Percentiles rank a stretch among this genome's conserved stretches.
Conservation (phyloP, 108 stramenopile species). For the Discostella stelligeroides region DNA sequence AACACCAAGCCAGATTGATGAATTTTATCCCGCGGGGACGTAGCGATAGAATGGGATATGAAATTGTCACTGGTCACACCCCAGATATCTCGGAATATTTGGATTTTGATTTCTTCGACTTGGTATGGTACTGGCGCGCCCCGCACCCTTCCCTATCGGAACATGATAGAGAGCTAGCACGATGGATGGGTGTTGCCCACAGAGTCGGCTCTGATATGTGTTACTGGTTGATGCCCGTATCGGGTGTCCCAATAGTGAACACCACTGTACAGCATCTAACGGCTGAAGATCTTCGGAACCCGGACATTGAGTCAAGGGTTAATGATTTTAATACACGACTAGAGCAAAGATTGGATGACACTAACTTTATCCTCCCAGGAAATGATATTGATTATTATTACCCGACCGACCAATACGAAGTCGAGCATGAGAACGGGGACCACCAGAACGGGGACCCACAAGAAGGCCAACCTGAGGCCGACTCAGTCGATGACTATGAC, state of each 20-base stretch:
- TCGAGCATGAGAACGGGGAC: constrained; percentile 7
- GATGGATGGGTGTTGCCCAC: constrained; percentile 55
- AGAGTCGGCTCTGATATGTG: constrained; percentile 35
- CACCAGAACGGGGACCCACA: background rate
- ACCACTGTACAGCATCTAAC: constrained; percentile 35
- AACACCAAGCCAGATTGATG: constrained; percentile 14
- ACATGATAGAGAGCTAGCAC: constrained; percentile 22
- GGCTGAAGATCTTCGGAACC: background rate
- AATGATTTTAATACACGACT: background rate
- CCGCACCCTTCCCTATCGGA: background rate
- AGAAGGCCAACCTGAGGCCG: background rate
- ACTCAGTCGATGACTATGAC: background rate
- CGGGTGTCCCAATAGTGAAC: constrained; percentile 22
- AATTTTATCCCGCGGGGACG: constrained; percentile 3
- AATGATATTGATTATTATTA: background rate
- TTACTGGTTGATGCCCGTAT: constrained; percentile 37
- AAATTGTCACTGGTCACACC: constrained; percentile 39
- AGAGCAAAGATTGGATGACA: background rate
- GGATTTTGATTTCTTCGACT: constrained; percentile 45
- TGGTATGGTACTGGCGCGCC: constrained; percentile 30
- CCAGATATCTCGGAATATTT: constrained; percentile 39
- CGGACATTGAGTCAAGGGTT: background rate
- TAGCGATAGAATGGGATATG: constrained; percentile 17
- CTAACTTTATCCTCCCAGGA: background rate
- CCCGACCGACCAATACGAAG: background rate